These are phyloP conservation scores for Flueggea neowawraea DNA, from an alignment of 441 rosid genomes.

Conservation along the genomic window DNA sequence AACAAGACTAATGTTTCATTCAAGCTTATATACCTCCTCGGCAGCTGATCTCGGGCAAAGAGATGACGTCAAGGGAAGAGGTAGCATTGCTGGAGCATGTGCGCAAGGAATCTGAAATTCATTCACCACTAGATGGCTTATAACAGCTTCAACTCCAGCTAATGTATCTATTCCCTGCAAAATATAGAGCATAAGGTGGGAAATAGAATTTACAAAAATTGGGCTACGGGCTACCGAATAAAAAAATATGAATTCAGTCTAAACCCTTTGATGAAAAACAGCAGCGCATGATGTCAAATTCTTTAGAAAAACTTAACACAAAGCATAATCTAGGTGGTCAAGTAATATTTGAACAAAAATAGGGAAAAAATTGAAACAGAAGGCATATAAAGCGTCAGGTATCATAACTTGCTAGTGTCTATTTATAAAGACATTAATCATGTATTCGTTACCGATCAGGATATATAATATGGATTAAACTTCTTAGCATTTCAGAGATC, in stretches of 20 bases:
- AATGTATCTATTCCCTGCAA: constrained; percentile 57
- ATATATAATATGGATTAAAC: too few species aligned
- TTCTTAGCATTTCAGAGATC: too few species aligned
- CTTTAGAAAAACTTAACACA: neutral
- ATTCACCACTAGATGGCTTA: constrained; percentile 63
- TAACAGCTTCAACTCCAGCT: constrained; percentile 65
- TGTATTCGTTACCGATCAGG: too few species aligned
- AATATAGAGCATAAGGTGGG: neutral
- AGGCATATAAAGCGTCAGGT: too few species aligned
- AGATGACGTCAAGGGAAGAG: constrained; percentile 35
- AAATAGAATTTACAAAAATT: neutral
- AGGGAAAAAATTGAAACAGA: too few species aligned
- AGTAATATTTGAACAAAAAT: too few species aligned
- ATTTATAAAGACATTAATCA: too few species aligned
- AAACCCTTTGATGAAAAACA: neutral
- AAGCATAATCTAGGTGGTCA: too few species aligned
- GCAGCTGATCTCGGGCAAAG: constrained; percentile 69
- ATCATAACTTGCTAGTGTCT: too few species aligned
- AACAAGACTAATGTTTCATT: neutral
- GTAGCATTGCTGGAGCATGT: constrained; percentile 58
- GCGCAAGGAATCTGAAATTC: constrained; percentile 69
- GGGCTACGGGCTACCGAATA: too few species aligned
- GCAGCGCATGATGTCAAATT: neutral
- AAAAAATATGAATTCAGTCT: too few species aligned
- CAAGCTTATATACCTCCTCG: constrained; percentile 52